Evolutionary conservation across 768 basidiomycete genomes (phyloP).

Genomic region (Tylopilus felleus): DNA sequence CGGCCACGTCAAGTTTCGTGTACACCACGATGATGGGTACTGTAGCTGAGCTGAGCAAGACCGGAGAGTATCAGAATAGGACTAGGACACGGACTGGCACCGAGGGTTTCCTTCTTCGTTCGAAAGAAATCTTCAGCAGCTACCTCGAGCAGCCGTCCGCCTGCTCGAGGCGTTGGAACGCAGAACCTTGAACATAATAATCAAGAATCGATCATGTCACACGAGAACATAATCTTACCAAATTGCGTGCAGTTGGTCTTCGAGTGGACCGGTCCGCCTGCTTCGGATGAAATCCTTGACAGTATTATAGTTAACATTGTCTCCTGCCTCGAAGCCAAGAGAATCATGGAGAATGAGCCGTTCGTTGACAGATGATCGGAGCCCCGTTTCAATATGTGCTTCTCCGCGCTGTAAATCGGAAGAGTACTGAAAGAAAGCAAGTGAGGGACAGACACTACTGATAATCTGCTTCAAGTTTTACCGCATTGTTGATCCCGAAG

Average conservation of each 20-base stretch:
- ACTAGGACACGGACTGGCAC: background rate
- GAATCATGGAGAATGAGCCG: constrained; percentile 1
- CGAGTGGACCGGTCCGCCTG: background rate
- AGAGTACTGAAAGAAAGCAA: background rate
- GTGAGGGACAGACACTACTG: background rate
- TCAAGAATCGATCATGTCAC: background rate
- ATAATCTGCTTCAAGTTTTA: background rate
- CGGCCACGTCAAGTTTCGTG: background rate
- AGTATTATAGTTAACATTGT: background rate
- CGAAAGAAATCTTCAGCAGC: constrained; percentile 1
- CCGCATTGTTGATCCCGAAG: background rate
- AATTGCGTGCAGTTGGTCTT: background rate
- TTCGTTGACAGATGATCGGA: background rate
- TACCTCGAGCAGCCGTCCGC: background rate
- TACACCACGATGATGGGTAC: constrained; percentile 3
- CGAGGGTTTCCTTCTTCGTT: background rate
- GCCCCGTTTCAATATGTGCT: background rate
- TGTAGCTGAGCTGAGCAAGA: background rate
- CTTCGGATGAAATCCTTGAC: background rate
- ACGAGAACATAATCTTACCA: background rate
- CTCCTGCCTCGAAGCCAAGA: constrained; percentile 4
- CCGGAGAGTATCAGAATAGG: background rate
- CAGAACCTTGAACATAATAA: background rate
- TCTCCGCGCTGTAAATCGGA: background rate
- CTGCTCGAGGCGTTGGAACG: background rate